Conservation (phyloP, 176 grass and related monocot species). For the Cymbopogon citratus region DNA sequence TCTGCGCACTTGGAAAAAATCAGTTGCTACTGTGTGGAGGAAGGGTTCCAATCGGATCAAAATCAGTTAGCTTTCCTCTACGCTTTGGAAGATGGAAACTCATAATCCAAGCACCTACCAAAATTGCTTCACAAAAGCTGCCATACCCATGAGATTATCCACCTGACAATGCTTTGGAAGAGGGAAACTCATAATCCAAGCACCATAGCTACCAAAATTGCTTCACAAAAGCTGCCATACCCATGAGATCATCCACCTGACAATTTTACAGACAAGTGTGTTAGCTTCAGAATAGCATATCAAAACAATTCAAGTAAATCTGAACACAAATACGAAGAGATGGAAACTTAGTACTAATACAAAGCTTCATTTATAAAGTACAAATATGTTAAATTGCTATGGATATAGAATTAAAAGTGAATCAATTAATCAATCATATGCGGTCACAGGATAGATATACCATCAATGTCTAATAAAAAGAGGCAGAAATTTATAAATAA, state of each 20-base stretch:
- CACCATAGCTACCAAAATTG: too few relatives aligned
- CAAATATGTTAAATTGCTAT: background rate
- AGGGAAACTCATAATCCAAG: too few relatives aligned
- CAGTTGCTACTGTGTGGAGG: background rate
- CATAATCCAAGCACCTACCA: too few relatives aligned
- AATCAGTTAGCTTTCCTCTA: too few relatives aligned
- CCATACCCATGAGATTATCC: too few relatives aligned
- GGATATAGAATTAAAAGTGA: background rate
- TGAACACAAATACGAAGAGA: background rate
- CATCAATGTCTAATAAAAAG: background rate
- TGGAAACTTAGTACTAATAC: background rate
- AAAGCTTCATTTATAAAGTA: background rate
- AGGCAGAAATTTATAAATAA: background rate
- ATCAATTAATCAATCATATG: background rate
- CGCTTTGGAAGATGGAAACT: too few relatives aligned
- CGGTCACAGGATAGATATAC: background rate
- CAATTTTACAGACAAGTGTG: constrained; percentile 7
- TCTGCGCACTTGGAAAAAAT: constrained; percentile 10
- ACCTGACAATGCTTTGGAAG: too few relatives aligned
- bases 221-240: background rate
- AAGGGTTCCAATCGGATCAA: too few relatives aligned
- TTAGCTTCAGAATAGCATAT: constrained; percentile 23
- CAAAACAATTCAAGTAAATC: constrained; percentile 10
- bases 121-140: too few relatives aligned
- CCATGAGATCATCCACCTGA: background rate